Base-by-base conservation (phyloP, 1,284 basidiomycete species). In the Hemileia vastatrix region DNA sequence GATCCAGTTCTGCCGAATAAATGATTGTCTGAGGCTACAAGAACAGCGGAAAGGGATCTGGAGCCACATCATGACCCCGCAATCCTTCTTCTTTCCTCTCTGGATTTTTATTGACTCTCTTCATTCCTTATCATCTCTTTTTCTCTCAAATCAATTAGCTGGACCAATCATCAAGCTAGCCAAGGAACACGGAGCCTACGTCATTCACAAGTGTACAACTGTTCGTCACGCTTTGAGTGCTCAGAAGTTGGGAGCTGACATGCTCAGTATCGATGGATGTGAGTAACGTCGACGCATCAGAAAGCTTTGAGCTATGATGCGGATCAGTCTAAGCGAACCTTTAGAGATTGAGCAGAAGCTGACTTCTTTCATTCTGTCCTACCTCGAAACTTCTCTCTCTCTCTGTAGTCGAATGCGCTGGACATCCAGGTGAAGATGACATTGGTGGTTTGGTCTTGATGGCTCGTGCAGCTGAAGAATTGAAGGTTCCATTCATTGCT, bases 361-460 rank as follows among this genome's bases (percentile, higher is more conserved):
- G 65, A 32, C 80, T 68, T 43, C 47, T 1, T 56, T 49, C 19
- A 18, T 52, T 60, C 50, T 27, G 27, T 27, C 27, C 27, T 27
- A 27, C 27, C 27, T 27, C 27, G 27, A 27, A 27, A 27, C 27
- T n/a, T 13, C 18, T 47, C 49, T 60, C 23, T 19, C 13, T 45
- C 55, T 24, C 54, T 47, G 15, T 31, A 48, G 23, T 71, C 43
- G 72, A 88, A 54, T 86, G 87, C 72, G 90, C 90, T 32, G 91
- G 92, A 27, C 90, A 94, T 76, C 92, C 91, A 4, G 92, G 92
- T 65, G 92, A 95, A 73, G 88, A 95, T 61, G 92, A 95, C 75
- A 87, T 95, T 36, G 88, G 88, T 6, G 88, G 88, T 4, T 73
- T 95, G n/a, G 86, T 95, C 4, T 78, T 96, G 75, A 87, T 90